Base-by-base conservation (phyloP, 148 eudicot genomes). In the Camellia granthamiana region DNA sequence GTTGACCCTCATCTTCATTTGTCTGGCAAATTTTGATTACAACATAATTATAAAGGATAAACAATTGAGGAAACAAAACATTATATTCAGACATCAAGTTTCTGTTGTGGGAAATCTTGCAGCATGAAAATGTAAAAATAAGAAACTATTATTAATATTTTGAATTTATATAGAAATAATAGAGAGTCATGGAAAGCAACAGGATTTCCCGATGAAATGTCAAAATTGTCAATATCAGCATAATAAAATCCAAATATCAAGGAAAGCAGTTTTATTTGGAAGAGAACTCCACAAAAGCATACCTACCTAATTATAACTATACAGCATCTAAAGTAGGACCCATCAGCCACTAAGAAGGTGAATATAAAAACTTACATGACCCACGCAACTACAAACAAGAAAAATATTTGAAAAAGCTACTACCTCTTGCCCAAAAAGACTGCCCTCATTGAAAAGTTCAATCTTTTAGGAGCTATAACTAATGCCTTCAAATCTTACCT, bases 1-100 rank as follows among this genome's bases (percentile, higher is more conserved):
- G 62, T 62, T 21, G 60, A 80, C 81, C 81, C 80, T 73, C 81
- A 47, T 78, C 85, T 30, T 84, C 77, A 59, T 75, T 77, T 64
- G 69, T 77, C 89, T 87, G 46, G 77, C 59, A 74, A n/a, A 63
- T 79, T 30, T 69, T 21, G 51, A 46, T 44, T 75, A 30, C 56
- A 64, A 13, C 67, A 76, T 15, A 15, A 11, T 77, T 49, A 30
- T 77, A 65, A 52, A 1, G 43, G 16, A 12, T 14, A 65, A 47
- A 77, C 43, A 77, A 64, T 30, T 15, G 13, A 23, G 79, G 72
- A 77, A 6, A 23, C 2, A 47, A 77, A 64, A 21, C 49, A 44
- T 15, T 7, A 2, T 42, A 44, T 21, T 62, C 68, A 44, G 9
- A 23, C 14, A 47, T 62, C 59, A 63, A 49, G 41, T 65, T 77